Evolutionary conservation across 306 rosid species (phyloP), one percentile per base, ranked within the genome.

Genomic region (Medicago arabica): DNA sequence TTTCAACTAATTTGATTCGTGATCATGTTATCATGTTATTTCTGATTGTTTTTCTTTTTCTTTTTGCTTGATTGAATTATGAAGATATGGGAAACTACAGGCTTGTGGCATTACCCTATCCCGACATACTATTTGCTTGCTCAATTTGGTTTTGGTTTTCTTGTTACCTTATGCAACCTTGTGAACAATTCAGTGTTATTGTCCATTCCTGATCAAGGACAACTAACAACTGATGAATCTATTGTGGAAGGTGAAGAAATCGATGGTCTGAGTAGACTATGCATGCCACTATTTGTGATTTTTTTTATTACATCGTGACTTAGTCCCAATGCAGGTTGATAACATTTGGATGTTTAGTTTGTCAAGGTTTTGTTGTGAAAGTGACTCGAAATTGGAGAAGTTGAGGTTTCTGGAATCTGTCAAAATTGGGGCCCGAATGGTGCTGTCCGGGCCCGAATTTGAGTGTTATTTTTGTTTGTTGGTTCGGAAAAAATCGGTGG

Each of bases 111-210:
- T 80, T 88, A 93, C 89, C 85, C 97, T 54, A 86, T 87, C 77
- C 97, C 97, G 65, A 97, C 96, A 66, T 93, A 88, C 80, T 91
- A 86, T 79, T 84, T 93, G 85, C 93, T 93, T 64, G 98, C 98
- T 44, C 98, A 93, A 71, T 93, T 88, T 84, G 85, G 96, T 83
- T 93, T 93, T 71, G 98, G 93, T 76, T 82, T 91, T 81, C 75
- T 93, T 86, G 88, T 93, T 55, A 97, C 96, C 67, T n/a, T n/a
- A n/a, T n/a, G 96, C 75, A 91, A 89, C 81, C 89, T 93, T 72
- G 98, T 91, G 65, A 93, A 82, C 86, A 89, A 80, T 80, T 89
- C 97, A 8, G 89, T 93, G 75, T 93, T 93, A 71, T 86, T 77
- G 50, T 84, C 83, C 86, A 77, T 91, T 82, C 74, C 92, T 71